A percentile compares a stretch with the other conserved stretches of the same genome.
Evolutionary conservation across 306 rosid genomes (phyloP).

Genomic region (Corylus avellana): DNA sequence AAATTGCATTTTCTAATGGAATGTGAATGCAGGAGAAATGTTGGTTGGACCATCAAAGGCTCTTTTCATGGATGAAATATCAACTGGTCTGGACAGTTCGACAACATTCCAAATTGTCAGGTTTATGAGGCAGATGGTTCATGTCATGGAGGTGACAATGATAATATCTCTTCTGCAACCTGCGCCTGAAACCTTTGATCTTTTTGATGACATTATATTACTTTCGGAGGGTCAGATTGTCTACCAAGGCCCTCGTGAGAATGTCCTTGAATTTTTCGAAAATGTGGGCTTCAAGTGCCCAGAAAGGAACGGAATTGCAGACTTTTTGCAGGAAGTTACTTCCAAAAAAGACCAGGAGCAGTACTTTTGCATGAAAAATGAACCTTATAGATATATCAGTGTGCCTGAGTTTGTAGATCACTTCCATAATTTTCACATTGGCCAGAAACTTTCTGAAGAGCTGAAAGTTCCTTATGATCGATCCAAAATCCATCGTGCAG

Average conservation of each 20-base stretch:
- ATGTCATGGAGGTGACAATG: constrained; percentile 61
- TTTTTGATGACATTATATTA: constrained; percentile 68
- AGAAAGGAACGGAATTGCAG: constrained; percentile 72
- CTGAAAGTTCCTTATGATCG: constrained; percentile 53
- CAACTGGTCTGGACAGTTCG: constrained; percentile 79
- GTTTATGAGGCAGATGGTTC: constrained; percentile 71
- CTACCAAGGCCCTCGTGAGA: constrained; percentile 73
- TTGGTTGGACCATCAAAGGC: constrained; percentile 79
- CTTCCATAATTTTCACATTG: constrained; percentile 39
- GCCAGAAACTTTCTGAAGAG: constrained; percentile 42
- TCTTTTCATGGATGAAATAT: constrained; percentile 76
- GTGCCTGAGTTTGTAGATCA: constrained; percentile 47
- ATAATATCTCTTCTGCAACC: constrained; percentile 77
- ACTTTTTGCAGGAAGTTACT: constrained; percentile 77
- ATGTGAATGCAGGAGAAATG: constrained; percentile 64
- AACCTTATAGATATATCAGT: constrained; percentile 51
- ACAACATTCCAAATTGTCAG: constrained; percentile 69
- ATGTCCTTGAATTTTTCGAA: constrained; percentile 54
- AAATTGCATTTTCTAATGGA: constrained; percentile 4
- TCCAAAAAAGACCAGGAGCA: constrained; percentile 81
- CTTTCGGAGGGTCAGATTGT: constrained; percentile 74
- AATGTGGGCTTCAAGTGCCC: constrained; percentile 72
- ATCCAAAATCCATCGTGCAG: constrained; percentile 51
- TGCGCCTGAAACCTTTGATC: constrained; percentile 71
- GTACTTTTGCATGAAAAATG: constrained; percentile 57